Base-by-base conservation (phyloP, 495 filamentous ascomycete genomes). In the Hypoxylon rickii region DNA sequence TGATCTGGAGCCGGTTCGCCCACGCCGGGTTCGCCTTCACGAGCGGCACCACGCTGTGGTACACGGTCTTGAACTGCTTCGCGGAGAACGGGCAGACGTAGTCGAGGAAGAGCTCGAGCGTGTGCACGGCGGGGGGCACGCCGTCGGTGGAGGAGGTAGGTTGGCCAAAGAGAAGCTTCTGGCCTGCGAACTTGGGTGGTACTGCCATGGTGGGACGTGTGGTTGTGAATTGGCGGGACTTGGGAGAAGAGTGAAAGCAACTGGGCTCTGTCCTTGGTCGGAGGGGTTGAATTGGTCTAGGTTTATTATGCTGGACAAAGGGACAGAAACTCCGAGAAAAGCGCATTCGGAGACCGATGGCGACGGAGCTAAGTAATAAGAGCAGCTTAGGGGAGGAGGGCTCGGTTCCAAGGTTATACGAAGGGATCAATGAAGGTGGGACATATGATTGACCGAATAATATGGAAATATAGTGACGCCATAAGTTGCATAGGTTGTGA, bases 91-190 rank as follows among this genome's bases (percentile, higher is more conserved):
- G 88, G 67, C 90, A 95, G 57, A 89, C 87, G 74, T 93, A 96
- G 76, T 95, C 89, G 66, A 93, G 86, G 66, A 87, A 93, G 15
- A 93, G 58, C 70, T 93, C 89, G 19, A 93, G 71, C 0, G 88
- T 93, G 76, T 92, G 87, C 3, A 84, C 69, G 0, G 82, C 71
- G 33, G 79, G 71, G 5, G 76, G 66, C 11, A 67, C 59, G 32
- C 73, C 61, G 22, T 69, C 69, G 26, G 70, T 66, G 21, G 77
- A 65, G 21, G 55, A 7, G 18, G 58, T n/a, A 2, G 63, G 46
- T 16, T 57, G 42, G 45, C 63, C 55, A 62, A 76, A 68, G 62
- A 61, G 51, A 40, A 88, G 79, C 69, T 81, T 84, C 52, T 89
- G 86, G 53, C 86, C 89, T 2, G 79, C 82, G 73, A 90, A 91